Evolutionary conservation across 306 rosid species (phyloP).

Genomic region (Pterocarpus santalinus): DNA sequence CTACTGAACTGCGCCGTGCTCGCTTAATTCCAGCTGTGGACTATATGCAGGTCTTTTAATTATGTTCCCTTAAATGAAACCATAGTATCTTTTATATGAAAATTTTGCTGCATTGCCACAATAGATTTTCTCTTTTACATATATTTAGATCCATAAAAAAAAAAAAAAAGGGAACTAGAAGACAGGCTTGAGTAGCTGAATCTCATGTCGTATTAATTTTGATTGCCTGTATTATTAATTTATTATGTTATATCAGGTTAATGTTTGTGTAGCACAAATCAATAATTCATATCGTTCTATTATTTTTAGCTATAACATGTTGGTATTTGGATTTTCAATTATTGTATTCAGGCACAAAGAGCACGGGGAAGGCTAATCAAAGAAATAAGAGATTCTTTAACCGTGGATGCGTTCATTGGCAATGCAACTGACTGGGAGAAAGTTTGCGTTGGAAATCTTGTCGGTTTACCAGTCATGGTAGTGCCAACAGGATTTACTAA

Average conservation of each 20-base stretch:
- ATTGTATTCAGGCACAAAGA: slow-evolving; percentile 69
- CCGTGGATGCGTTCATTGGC: slow-evolving; percentile 75
- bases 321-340: slow-evolving; percentile 1
- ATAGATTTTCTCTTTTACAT: not conserved
- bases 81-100: not conserved
- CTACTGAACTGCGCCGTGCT: slow-evolving; percentile 65
- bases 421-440: slow-evolving; percentile 85
- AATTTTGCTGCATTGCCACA: slow-evolving; percentile 13
- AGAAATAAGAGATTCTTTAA: slow-evolving; percentile 68
- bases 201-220: not conserved
- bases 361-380: slow-evolving; percentile 68
- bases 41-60: slow-evolving; percentile 67
- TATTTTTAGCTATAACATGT: slow-evolving; percentile 7
- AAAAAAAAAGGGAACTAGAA: not conserved
- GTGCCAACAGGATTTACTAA: slow-evolving; percentile 69
- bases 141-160: not conserved
- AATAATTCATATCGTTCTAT: not conserved
- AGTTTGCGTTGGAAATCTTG: slow-evolving; percentile 82
- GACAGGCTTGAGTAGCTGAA: not conserved
- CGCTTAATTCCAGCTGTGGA: slow-evolving; percentile 74
- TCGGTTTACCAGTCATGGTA: slow-evolving; percentile 72
- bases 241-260: slow-evolving; percentile 16
- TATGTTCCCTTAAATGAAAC: slow-evolving; percentile 28
- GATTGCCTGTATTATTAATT: not conserved
- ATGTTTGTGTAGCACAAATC: not conserved